Percentiles rank a stretch among this genome's conserved stretches.
Evolutionary conservation across 306 rosid genomes (phyloP).

Genomic region (Inga oerstediana): DNA sequence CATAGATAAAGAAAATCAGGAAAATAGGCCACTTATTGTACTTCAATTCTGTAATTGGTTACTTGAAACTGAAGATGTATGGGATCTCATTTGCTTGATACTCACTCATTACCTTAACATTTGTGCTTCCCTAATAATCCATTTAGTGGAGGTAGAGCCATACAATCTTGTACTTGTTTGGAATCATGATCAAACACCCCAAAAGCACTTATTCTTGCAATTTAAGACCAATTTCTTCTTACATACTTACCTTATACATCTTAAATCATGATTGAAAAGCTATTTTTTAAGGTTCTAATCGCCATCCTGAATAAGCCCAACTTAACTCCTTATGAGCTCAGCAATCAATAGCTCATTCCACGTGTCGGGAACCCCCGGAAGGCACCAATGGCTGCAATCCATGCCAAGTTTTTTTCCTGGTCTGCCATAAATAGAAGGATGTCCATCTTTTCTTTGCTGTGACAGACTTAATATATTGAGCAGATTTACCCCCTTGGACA

Average conservation of each 20-base stretch:
- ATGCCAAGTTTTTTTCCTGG: not conserved
- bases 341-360: slow-evolving; percentile 42
- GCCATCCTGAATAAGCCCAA: no score
- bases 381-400: slow-evolving; percentile 49
- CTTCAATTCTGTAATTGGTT: not conserved
- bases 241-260: no score
- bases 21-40: not conserved
- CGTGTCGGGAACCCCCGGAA: slow-evolving; percentile 44
- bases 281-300: no score
- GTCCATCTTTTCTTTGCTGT: slow-evolving; percentile 24
- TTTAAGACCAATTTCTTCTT: no score
- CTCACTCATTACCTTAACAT: not conserved
- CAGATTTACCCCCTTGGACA: slow-evolving; percentile 1
- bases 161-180: not conserved
- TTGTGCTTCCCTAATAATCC: not conserved
- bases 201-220: no score
- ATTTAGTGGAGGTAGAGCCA: not conserved
- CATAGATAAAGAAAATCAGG: not conserved
- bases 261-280: no score
- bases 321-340: slow-evolving; percentile 17
- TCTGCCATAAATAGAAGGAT: slow-evolving; percentile 18
- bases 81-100: not conserved
- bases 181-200: no score
- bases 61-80: not conserved
- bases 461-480: slow-evolving; percentile 19